Conservation (phyloP, 108 stramenopile species). For the Asterionellopsis glacialis region DNA sequence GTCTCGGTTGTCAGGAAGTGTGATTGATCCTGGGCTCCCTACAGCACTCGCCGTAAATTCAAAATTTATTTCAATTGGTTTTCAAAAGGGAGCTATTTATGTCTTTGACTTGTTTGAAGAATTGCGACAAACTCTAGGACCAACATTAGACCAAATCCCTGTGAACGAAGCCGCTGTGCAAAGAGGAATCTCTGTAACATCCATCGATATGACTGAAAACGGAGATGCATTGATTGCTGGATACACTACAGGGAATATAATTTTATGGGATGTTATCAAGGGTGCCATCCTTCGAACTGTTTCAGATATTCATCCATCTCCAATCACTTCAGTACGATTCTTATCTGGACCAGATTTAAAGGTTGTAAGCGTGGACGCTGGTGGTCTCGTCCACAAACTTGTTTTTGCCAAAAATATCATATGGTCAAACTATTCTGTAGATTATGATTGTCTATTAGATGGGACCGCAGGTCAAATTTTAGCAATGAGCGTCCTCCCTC, state of each 20-base stretch:
- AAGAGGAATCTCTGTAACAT: constrained; percentile 56
- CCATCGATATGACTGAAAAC: constrained; percentile 64
- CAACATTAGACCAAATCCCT: constrained; percentile 3
- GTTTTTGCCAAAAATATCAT: constrained; percentile 68
- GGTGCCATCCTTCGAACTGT: constrained; percentile 45
- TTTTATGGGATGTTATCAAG: constrained; percentile 83
- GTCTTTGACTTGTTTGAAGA: constrained; percentile 88
- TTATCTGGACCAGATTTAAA: constrained; percentile 38
- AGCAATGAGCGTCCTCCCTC: constrained; percentile 65
- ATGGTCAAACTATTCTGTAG: constrained; percentile 67
- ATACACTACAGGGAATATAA: constrained; percentile 59
- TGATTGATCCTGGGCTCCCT: constrained; percentile 40
- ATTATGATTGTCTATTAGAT: constrained; percentile 87
- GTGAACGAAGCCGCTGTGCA: constrained; percentile 13
- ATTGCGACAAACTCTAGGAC: constrained; percentile 54
- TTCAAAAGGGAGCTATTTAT: constrained; percentile 63
- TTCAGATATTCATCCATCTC: constrained; percentile 45
- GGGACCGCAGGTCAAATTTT: constrained; percentile 83
- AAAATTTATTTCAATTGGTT: constrained; percentile 87
- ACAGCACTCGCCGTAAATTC: constrained; percentile 74
- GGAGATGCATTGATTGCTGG: constrained; percentile 74
- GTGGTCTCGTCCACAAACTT: constrained; percentile 85
- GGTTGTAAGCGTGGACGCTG: constrained; percentile 74
- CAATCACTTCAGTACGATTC: constrained; percentile 64
- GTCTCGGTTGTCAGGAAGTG: not conserved